Evolutionary conservation across 495 filamentous ascomycete genomes (phyloP), one percentile per base, ranked within the genome.

Genomic region (Penicillium macrosclerotiorum): DNA sequence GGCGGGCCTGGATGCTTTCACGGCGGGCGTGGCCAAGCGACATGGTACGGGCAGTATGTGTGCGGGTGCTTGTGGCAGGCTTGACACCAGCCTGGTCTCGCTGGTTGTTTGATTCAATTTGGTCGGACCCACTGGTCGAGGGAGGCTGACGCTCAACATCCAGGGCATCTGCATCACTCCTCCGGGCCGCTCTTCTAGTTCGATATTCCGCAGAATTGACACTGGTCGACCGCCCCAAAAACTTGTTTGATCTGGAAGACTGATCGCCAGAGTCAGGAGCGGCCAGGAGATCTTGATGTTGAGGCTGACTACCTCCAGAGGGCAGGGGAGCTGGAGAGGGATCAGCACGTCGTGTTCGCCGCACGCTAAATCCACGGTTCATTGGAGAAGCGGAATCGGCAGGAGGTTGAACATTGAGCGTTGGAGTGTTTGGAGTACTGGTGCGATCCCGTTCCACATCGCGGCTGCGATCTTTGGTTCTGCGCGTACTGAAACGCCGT

Each of bases 1-100:
- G 78, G 44, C 89, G 78, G 26, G 86, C 89, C 66, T 95, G 90
- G 36, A 96, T 93, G 58, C 89, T 93, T 64, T 95, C 90, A 42
- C 89, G 75, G 37, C 92, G 77, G 37, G 86, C 89, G 64, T 97
- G 93, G 3, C 94, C 90, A 26, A 97, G 74, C 3, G 90, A 94
- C 65, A 93, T 94, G 17, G 92, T 84, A 40, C 93, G 81, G 59
- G 84, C 78, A 19, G 89, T 73, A 38, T 72, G 68, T 2, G 64
- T 63, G 33, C 68, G 68, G n/a, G n/a, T n/a, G n/a, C n/a, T n/a
- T 13, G 45, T 41, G 24, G 49, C 41, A 14, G 53, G 8, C 26
- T 56, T 67, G 3, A 44, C 34, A 29, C 64, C 63, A 4, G 67
- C 57, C 8, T 64, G 51, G 11, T 79, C 60, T 47, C 73, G 74